Base-by-base conservation (phyloP, 441 rosid genomes). In the Dalechampia spathulata region DNA sequence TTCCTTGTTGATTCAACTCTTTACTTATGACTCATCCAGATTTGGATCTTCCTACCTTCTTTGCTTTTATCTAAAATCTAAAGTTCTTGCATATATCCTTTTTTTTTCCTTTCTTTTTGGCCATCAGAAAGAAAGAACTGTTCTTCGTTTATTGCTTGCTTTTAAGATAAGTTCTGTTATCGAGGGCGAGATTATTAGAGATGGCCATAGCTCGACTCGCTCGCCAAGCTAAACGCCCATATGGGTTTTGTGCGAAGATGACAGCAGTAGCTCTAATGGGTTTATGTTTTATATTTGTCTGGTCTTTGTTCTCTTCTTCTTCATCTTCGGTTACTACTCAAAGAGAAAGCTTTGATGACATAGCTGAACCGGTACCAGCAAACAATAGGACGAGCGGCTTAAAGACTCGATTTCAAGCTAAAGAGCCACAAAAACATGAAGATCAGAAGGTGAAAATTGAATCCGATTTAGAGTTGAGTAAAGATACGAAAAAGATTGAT, bases 321-420 rank as follows among this genome's bases (percentile, higher is more conserved):
- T 82, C 85, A 20, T 70, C 83, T 58, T 86, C 88, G 34, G 73
- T 80, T 5, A 78, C 70, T 65, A 77, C 75, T 57, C 87, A 78
- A 58, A 83, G 95, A 55, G 85, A 86, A 60, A 92, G 88, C 77
- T 92, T 92, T 55, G 96, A 85, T 27, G 99, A 92, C 46, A 83
- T 92, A 15, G 75, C 82, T 60, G 90, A 86, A 66, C 96, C 96
- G 4, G 83, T 75, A 10, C 65, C 96, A 22, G 73, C 83, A 16
- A 62, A 70, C 51, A 41, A 83, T 1, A 73, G 53, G 61, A 67
- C 48, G 26, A 55, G 64, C 20, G 53, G 36, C 59, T 64, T 65
- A 32, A 20, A 49, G 36, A 30, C 55, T 48, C 73, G 32, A 14
- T 60, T 61, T 28, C 42, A 22, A 17, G 42, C 63, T 36, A 68